Conservation (phyloP, 179 eudicot genomes). For the Vitellaria paradoxa region DNA sequence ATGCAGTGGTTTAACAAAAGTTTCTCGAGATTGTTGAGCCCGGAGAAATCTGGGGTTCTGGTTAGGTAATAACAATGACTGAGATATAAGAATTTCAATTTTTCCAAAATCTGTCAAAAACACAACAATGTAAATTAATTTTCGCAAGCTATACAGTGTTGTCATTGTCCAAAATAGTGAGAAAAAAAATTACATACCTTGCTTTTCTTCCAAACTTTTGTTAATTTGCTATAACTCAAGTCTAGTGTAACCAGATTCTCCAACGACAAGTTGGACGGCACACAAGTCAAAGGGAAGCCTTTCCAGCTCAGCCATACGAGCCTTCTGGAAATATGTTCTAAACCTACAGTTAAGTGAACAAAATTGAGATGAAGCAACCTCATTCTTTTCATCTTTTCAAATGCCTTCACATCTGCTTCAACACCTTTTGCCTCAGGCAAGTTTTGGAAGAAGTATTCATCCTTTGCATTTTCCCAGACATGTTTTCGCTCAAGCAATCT, state of each 20-base stretch:
- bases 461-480: too few species aligned
- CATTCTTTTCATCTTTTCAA: constrained; percentile 1
- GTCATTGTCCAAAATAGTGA: not conserved
- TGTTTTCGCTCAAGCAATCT: too few species aligned
- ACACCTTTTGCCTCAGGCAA: not conserved
- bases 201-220: not conserved
- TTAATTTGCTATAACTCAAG: not conserved
- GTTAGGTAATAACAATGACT: not conserved
- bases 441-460: not conserved
- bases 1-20: not conserved
- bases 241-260: not conserved
- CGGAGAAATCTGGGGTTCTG: not conserved
- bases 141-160: not conserved
- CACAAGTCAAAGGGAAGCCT: not conserved
- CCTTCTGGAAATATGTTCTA: not conserved
- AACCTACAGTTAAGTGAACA: not conserved
- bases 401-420: not conserved
- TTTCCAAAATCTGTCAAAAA: not conserved
- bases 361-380: constrained; percentile 7
- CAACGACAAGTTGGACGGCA: not conserved
- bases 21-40: not conserved
- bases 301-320: constrained; percentile 9
- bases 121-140: not conserved
- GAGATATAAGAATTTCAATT: not conserved
- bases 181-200: not conserved